These are phyloP conservation scores for Isochrysis galbana DNA, from an alignment of 78 protist genomes.

Conservation along the genomic window DNA sequence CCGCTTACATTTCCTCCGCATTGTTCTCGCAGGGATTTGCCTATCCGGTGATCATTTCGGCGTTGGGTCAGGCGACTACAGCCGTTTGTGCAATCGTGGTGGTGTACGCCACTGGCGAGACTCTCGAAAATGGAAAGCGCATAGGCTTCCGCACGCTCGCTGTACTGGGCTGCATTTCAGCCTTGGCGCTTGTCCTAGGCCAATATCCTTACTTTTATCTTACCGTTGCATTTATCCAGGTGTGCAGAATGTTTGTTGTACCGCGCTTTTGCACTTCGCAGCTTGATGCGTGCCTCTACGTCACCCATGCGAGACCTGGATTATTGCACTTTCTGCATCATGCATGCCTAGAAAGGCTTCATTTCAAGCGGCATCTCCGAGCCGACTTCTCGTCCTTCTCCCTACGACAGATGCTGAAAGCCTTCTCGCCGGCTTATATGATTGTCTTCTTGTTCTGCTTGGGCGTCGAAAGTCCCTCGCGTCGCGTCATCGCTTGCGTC, in stretches of 20 bases:
- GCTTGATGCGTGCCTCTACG: too few relatives aligned
- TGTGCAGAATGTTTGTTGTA: too few relatives aligned
- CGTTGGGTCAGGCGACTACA: neutral
- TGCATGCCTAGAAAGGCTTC: too few relatives aligned
- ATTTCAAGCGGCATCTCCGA: too few relatives aligned
- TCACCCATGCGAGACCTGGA: too few relatives aligned
- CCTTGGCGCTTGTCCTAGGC: neutral
- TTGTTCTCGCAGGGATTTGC: neutral
- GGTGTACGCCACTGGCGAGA: neutral
- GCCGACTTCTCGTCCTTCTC: too few relatives aligned
- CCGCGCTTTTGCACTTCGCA: too few relatives aligned
- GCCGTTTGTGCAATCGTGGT: neutral
- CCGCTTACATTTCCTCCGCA: neutral
- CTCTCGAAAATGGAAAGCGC: neutral
- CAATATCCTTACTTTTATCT: conserved; percentile 1
- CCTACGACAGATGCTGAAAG: conserved; percentile 23
- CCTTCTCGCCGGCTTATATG: neutral
- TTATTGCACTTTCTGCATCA: too few relatives aligned
- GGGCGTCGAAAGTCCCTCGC: neutral
- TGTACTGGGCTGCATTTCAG: neutral
- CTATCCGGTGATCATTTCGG: neutral
- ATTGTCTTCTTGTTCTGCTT: neutral
- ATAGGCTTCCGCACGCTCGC: neutral
- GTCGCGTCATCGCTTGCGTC: neutral
- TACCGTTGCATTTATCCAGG: conserved; percentile 7